Base-by-base conservation (phyloP, 2,329 filamentous ascomycete genomes). In the Colletotrichum destructivum region DNA sequence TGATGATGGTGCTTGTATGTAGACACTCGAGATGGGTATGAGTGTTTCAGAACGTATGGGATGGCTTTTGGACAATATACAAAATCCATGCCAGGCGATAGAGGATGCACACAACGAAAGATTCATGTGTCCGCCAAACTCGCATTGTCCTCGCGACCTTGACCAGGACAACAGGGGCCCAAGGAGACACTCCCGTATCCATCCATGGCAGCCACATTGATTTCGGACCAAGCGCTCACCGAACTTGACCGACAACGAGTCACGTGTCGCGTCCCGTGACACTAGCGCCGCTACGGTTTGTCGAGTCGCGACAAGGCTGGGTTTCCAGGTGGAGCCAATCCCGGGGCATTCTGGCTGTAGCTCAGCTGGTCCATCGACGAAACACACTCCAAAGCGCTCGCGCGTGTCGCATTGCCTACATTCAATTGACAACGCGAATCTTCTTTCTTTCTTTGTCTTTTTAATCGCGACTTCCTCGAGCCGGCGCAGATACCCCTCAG, bases 231-330 rank as follows among this genome's bases (percentile, higher is more conserved):
- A 35, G 11, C 16, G 18, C 31, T 56, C 26, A 70, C 62, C 55
- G 63, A 46, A 18, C 5, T 21, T 71, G 15, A 35, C 44, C 57
- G 31, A 23, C 1, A 26, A 0, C 1, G 6, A 12, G 4, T 47
- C 68, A 71, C 40, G 64, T 71, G 69, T 63, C 2, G 4, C 7
- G 0, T 4, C 57, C 0, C 46, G 26, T 63, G 46, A 68, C 21
- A 0, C 1, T 7, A 7, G 18, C 47, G 44, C 55, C 47, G 7
- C 44, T 13, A 13, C 12, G 11, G n/a, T 13, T 13, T 44, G 18
- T 59, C 55, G 56, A 21, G 21, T 64, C 70, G 66, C 66, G 69
- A 70, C 66, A 47, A 70, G 66, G 66, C 60, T 66, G 26, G 66
- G 55, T 47, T 59, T 26, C 38, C 23, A 4, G 2, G 64, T 54